Conservation (phyloP, 2,329 filamentous ascomycete genomes). For the Colletotrichum coccodes region DNA sequence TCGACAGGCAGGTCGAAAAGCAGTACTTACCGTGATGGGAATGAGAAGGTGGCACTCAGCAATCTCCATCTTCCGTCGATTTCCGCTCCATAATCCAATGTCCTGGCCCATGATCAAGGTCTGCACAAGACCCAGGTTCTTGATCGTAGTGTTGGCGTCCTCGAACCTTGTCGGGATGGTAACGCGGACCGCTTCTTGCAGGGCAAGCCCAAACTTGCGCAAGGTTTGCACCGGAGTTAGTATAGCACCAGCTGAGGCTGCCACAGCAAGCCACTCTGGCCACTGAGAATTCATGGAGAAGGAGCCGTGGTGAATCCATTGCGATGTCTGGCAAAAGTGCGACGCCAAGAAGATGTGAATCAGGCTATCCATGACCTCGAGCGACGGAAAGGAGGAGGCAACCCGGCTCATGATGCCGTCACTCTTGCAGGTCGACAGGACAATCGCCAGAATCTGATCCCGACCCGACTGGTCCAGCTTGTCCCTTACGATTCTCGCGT, state of each 20-base stretch:
- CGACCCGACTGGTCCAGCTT: slow-evolving; percentile 59
- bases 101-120: slow-evolving; percentile 60
- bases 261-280: slow-evolving; percentile 69
- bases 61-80: slow-evolving; percentile 66
- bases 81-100: slow-evolving; percentile 64
- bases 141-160: slow-evolving; percentile 56
- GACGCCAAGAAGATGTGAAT: slow-evolving; percentile 69
- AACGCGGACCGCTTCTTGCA: slow-evolving; percentile 61
- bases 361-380: slow-evolving; percentile 68
- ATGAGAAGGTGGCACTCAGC: slow-evolving; percentile 60
- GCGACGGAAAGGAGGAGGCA: slow-evolving; percentile 70
- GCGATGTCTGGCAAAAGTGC: slow-evolving; percentile 65
- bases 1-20: background rate
- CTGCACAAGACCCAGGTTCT: slow-evolving; percentile 60
- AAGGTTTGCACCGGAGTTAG: slow-evolving; percentile 66
- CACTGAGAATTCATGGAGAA: slow-evolving; percentile 65
- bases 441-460: slow-evolving; percentile 72
- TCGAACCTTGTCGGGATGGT: slow-evolving; percentile 51
- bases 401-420: slow-evolving; percentile 60
- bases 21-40: slow-evolving; percentile 53
- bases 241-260: slow-evolving; percentile 69
- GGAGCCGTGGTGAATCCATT: slow-evolving; percentile 71
- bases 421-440: slow-evolving; percentile 67
- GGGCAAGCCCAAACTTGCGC: slow-evolving; percentile 68
- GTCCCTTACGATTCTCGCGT: slow-evolving; percentile 53